Conservation (phyloP, 495 filamentous ascomycete genomes). For the Paragyromitra xinjiangensis region DNA sequence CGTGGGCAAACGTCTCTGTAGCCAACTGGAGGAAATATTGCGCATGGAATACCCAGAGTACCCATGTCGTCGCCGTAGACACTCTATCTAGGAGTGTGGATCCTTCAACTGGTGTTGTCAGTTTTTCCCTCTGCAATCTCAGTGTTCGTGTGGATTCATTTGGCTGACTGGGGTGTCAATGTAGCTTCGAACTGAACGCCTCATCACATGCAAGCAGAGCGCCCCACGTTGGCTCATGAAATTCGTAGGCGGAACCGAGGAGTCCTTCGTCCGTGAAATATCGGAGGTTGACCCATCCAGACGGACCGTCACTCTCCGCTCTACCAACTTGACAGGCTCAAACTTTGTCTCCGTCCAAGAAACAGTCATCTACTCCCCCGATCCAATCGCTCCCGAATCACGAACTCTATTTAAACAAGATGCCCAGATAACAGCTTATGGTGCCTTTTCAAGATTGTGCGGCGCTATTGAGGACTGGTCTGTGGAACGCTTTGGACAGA, state of each 20-base stretch:
- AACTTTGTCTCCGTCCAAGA: conserved; percentile 89
- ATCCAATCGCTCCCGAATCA: conserved; percentile 63
- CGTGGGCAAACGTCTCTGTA: conserved; percentile 98
- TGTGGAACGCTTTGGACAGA: conserved; percentile 87
- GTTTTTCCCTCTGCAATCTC: conserved; percentile 54
- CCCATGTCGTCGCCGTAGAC: conserved; percentile 93
- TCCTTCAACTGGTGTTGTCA: conserved; percentile 79
- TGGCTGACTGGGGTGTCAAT: conserved; percentile 1
- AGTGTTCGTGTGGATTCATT: conserved; percentile 1
- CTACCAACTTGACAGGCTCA: conserved; percentile 86
- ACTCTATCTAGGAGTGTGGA: conserved; percentile 86
- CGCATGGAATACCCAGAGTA: conserved; percentile 95
- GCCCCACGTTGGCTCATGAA: conserved; percentile 85
- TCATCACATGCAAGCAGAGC: conserved; percentile 92
- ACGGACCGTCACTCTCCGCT: conserved; percentile 92
- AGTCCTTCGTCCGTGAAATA: conserved; percentile 89
- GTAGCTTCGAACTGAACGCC: conserved; percentile 89
- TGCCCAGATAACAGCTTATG: conserved; percentile 89
- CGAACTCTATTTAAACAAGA: conserved; percentile 85
- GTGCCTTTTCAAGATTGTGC: conserved; percentile 94
- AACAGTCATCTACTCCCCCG: conserved; percentile 82
- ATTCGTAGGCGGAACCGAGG: conserved; percentile 77
- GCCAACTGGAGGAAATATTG: conserved; percentile 99
- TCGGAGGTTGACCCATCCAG: conserved; percentile 85
- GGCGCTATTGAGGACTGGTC: conserved; percentile 92